Evolutionary conservation across 352 stramenopile genomes (phyloP).

Genomic region (Phytophthora pinifolia): DNA sequence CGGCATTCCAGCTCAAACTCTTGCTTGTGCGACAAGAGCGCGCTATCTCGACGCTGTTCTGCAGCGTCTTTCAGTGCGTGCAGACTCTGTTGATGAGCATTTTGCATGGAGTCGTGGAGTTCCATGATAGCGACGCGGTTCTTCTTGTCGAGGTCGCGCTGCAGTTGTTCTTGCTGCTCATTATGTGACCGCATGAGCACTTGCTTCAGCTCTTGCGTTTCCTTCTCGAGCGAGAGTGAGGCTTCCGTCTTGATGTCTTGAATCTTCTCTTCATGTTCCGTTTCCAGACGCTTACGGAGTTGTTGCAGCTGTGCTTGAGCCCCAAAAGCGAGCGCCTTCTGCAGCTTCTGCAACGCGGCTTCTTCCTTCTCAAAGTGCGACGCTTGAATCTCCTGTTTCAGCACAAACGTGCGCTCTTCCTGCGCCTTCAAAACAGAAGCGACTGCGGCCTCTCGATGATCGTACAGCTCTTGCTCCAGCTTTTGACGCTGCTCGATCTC

Average conservation of each 20-base stretch:
- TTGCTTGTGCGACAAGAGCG: slow-evolving; percentile 20
- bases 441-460: slow-evolving; percentile 40
- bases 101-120: slow-evolving; percentile 50
- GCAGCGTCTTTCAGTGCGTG: slow-evolving; percentile 29
- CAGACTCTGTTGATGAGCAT: slow-evolving; percentile 23
- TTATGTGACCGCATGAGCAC: slow-evolving; percentile 38
- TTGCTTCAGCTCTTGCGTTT: slow-evolving; percentile 43
- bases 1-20: slow-evolving; percentile 39
- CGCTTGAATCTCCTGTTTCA: slow-evolving; percentile 46
- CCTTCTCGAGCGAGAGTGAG: slow-evolving; percentile 31
- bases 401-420: slow-evolving; percentile 41
- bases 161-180: slow-evolving; percentile 39
- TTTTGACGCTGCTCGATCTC: slow-evolving; percentile 46
- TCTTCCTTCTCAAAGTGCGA: slow-evolving; percentile 41
- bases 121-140: slow-evolving; percentile 53
- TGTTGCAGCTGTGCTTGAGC: slow-evolving; percentile 66
- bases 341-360: slow-evolving; percentile 55
- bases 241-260: slow-evolving; percentile 30
- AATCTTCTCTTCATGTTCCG: slow-evolving; percentile 39
- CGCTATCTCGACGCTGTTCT: slow-evolving; percentile 21
- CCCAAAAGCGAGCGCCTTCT: slow-evolving; percentile 56
- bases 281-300: slow-evolving; percentile 43
- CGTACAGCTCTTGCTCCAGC: slow-evolving; percentile 47
- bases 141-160: slow-evolving; percentile 43
- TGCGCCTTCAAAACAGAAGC: slow-evolving; percentile 38